Percentiles rank a stretch among this genome's conserved stretches.
Conservation (phyloP, 192 early-diverging fungal genomes). For the Linnemannia exigua region DNA sequence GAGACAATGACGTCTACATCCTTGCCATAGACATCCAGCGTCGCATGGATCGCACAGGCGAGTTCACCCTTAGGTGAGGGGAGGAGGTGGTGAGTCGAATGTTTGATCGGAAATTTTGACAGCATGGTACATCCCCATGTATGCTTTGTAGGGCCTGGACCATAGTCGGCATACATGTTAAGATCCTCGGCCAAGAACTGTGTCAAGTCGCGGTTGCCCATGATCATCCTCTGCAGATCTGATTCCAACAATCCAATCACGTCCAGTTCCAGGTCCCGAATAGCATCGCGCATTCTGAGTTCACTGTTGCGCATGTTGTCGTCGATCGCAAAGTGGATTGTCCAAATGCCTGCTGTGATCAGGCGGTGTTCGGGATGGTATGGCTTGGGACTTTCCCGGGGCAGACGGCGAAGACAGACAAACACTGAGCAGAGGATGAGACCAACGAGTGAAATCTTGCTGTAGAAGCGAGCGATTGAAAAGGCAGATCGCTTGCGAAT, state of each 20-base stretch:
- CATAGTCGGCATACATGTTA: conserved; percentile 80
- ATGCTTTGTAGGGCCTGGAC: conserved; percentile 84
- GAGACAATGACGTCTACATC: conserved; percentile 80
- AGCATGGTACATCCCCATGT: conserved; percentile 86
- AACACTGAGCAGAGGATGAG: conserved; percentile 45
- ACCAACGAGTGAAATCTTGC: conserved; percentile 41
- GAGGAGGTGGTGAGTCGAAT: conserved; percentile 77
- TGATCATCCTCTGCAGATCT: conserved; percentile 81
- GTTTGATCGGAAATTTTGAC: conserved; percentile 81
- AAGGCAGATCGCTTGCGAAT: conserved; percentile 14
- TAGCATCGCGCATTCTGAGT: conserved; percentile 71
- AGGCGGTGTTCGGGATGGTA: conserved; percentile 69
- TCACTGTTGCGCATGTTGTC: conserved; percentile 85
- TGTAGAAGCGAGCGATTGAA: conserved; percentile 47
- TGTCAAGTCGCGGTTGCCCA: conserved; percentile 83
- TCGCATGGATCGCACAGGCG: conserved; percentile 86
- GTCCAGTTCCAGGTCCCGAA: conserved; percentile 80
- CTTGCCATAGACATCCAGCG: conserved; percentile 80
- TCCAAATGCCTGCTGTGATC: conserved; percentile 82
- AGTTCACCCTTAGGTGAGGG: conserved; percentile 83
- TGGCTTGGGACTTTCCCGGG: conserved; percentile 65
- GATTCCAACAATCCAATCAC: conserved; percentile 82
- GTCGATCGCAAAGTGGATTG: conserved; percentile 84
- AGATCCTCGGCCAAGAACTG: conserved; percentile 81
- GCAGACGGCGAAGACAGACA: conserved; percentile 55